Evolutionary conservation across 2,329 filamentous ascomycete genomes (phyloP).

Genomic region (Davidsoniella neocaledoniae): DNA sequence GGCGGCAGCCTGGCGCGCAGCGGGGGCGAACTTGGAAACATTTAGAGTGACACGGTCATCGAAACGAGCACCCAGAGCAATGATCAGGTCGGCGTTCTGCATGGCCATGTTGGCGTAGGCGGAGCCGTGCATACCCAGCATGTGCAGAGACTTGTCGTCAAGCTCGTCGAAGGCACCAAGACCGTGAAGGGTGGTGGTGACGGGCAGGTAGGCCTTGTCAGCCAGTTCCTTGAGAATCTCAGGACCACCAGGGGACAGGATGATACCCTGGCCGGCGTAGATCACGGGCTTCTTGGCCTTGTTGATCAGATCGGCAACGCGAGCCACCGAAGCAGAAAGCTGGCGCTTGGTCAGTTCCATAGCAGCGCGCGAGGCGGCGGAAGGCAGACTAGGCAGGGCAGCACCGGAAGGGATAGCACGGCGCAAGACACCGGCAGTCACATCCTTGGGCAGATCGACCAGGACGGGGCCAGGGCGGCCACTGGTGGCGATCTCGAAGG

Average conservation of each 20-base stretch:
- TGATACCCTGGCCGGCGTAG: constrained; percentile 82
- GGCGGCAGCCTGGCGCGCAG: constrained; percentile 65
- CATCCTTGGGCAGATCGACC: constrained; percentile 91
- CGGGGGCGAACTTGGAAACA: constrained; percentile 74
- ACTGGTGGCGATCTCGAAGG: constrained; percentile 92
- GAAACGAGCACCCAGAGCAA: constrained; percentile 84
- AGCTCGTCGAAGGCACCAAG: constrained; percentile 86
- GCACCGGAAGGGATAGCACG: constrained; percentile 66
- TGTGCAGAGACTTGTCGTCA: constrained; percentile 86
- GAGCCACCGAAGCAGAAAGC: constrained; percentile 54
- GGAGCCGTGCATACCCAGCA: constrained; percentile 97
- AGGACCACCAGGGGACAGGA: constrained; percentile 63
- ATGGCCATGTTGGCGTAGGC: constrained; percentile 97
- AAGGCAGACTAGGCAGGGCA: constrained; percentile 63
- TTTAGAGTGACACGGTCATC: constrained; percentile 85
- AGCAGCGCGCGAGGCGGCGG: constrained; percentile 69
- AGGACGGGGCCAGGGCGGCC: constrained; percentile 88
- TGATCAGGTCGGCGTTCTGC: constrained; percentile 90
- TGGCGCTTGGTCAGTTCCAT: constrained; percentile 56
- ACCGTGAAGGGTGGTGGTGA: constrained; percentile 89
- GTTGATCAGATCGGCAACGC: constrained; percentile 71
- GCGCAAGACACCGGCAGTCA: constrained; percentile 70
- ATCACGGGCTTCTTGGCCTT: constrained; percentile 85
- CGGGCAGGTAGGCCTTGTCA: constrained; percentile 80
- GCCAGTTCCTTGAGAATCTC: constrained; percentile 68